A percentile compares a stretch with the other conserved stretches of the same genome.
Conservation (phyloP, 192 early-diverging fungal species). For the Lobosporangium transversale region DNA sequence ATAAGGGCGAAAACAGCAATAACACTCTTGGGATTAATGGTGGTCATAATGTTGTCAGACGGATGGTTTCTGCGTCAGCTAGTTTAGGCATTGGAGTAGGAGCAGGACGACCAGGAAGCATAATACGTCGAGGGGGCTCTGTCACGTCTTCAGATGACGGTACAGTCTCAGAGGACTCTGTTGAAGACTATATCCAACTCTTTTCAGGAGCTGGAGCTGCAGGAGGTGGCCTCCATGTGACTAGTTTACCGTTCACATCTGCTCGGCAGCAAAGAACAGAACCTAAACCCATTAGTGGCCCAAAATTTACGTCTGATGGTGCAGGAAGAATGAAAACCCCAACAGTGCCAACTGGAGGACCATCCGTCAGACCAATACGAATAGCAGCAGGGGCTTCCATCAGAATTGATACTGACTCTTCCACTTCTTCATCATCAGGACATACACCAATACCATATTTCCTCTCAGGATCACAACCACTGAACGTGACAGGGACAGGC, state of each 20-base stretch:
- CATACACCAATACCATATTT: constrained; percentile 5
- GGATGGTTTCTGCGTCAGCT: constrained; percentile 2
- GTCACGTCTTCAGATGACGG: constrained; percentile 37
- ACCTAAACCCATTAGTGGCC: neutral
- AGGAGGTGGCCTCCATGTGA: constrained; percentile 19
- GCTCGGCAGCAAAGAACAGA: neutral
- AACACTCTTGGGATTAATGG: neutral
- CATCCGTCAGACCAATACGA: constrained; percentile 24
- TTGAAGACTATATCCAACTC: constrained; percentile 35
- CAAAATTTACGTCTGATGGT: constrained; percentile 3
- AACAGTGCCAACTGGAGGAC: neutral
- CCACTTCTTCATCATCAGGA: neutral
- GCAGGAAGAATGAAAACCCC: neutral
- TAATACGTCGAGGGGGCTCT: constrained; percentile 22
- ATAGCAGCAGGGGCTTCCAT: constrained; percentile 50
- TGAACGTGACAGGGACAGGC: constrained; percentile 2
- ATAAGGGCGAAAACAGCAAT: constrained; percentile 5
- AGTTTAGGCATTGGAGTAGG: too few species aligned
- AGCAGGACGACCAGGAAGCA: neutral
- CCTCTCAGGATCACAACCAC: neutral
- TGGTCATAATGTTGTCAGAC: constrained; percentile 8
- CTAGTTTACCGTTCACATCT: constrained; percentile 12
- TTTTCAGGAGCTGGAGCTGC: constrained; percentile 40
- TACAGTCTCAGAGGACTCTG: constrained; percentile 41
- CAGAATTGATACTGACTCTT: constrained; percentile 9